A percentile compares a stretch with the other conserved stretches of the same genome.
Conservation (phyloP, 305 asterid species). For the Fraxinus baroniana region DNA sequence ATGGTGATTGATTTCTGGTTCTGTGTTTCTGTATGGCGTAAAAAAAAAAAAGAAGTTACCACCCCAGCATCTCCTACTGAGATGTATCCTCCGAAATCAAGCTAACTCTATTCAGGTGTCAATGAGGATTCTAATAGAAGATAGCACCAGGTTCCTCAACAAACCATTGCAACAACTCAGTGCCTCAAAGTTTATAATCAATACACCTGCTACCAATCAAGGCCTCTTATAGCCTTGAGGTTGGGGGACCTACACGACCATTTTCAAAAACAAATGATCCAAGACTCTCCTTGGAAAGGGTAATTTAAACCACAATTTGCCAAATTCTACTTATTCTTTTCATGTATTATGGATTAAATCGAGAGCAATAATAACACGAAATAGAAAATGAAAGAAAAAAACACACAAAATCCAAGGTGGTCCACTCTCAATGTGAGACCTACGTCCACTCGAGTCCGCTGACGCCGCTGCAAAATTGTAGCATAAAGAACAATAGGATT, state of each 20-base stretch:
- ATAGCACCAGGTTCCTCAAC: neutral
- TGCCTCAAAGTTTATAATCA: neutral
- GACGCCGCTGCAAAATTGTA: neutral
- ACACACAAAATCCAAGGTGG: neutral
- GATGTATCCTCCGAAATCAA: neutral
- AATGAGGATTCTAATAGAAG: neutral
- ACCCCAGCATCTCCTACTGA: neutral
- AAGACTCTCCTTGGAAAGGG: neutral
- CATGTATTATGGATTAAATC: neutral
- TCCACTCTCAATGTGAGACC: neutral
- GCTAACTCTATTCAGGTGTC: neutral
- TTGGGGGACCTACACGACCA: neutral
- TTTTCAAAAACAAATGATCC: neutral
- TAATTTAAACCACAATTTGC: neutral
- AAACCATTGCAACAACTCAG: neutral
- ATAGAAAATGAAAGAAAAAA: neutral
- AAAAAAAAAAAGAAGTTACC: neutral
- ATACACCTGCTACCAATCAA: neutral
- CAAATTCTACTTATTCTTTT: neutral
- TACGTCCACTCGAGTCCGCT: neutral
- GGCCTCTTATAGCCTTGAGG: neutral
- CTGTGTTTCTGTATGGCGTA: neutral
- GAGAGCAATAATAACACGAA: neutral
- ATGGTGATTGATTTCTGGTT: neutral
- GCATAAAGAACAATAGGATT: neutral